Percentiles rank a stretch among this genome's conserved stretches.
Conservation (phyloP, 164 flowering plant genomes). For the Macadamia tetraphylla region DNA sequence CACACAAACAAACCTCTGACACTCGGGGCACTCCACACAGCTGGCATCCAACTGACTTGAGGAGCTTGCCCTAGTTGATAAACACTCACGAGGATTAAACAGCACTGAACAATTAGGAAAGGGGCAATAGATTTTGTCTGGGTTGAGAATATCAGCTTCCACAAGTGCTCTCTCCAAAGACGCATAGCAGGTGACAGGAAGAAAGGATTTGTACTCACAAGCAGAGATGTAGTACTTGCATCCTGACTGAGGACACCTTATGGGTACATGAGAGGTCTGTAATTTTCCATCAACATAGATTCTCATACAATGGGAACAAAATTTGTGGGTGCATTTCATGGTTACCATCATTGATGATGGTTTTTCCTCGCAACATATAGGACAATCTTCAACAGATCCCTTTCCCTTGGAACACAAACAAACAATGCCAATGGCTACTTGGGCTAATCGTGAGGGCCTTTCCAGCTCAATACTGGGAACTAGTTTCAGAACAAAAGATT, state of each 20-base stretch:
- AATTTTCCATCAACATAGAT: constrained; percentile 62
- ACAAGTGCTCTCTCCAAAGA: constrained; percentile 50
- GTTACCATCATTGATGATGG: constrained; percentile 51
- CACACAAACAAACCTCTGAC: constrained; percentile 62
- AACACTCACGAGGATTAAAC: constrained; percentile 56
- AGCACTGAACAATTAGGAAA: constrained; percentile 66
- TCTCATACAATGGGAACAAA: constrained; percentile 82
- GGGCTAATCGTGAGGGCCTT: constrained; percentile 54
- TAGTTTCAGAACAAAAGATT: constrained; percentile 46
- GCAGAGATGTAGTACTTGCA: constrained; percentile 67
- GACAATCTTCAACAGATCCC: constrained; percentile 42
- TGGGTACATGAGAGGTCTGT: constrained; percentile 60
- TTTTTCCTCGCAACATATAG: constrained; percentile 78
- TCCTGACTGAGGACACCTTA: constrained; percentile 64
- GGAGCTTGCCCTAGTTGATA: constrained; percentile 59
- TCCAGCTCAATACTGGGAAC: constrained; percentile 39
- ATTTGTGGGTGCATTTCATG: constrained; percentile 75
- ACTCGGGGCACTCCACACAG: constrained; percentile 71
- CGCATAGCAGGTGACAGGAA: constrained; percentile 55
- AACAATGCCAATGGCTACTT: constrained; percentile 70
- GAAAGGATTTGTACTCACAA: constrained; percentile 66
- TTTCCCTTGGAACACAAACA: constrained; percentile 32
- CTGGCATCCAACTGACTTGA: constrained; percentile 48
- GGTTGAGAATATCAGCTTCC: constrained; percentile 49
- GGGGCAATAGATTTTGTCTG: constrained; percentile 62